Percentiles rank a stretch among this genome's conserved stretches.
Conservation (phyloP, 129 eudicot species). For the Lonicera japonica region DNA sequence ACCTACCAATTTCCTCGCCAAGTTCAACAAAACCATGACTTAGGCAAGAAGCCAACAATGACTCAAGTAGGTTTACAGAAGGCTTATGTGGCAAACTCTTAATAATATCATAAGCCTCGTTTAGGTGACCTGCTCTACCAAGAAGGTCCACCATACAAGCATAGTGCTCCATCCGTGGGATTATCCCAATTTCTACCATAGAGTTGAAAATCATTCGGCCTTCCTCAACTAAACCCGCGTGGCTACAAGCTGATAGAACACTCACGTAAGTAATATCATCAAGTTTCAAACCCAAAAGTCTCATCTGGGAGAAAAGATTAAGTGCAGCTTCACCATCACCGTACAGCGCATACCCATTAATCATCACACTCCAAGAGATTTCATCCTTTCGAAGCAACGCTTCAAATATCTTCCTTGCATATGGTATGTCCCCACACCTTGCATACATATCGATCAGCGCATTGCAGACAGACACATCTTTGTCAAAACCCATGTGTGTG, state of each 20-base stretch:
- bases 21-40: conserved; percentile 34
- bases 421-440: conserved; percentile 36
- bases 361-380: conserved; percentile 51
- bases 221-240: conserved; percentile 35
- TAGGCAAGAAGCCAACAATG: conserved; percentile 50
- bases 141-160: conserved; percentile 48
- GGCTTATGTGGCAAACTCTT: conserved; percentile 16
- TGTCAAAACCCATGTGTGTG: conserved; percentile 31
- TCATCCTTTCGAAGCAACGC: conserved; percentile 27
- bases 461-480: conserved; percentile 32
- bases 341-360: conserved; percentile 41
- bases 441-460: conserved; percentile 44
- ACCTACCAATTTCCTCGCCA: conserved; percentile 40
- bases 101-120: conserved; percentile 44
- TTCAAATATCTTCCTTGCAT: conserved; percentile 37
- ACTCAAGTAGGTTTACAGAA: conserved; percentile 31
- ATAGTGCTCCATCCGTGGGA: conserved; percentile 43
- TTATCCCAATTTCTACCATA: conserved; percentile 27
- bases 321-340: conserved; percentile 44
- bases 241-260: conserved; percentile 59
- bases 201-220: conserved; percentile 27
- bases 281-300: conserved; percentile 29
- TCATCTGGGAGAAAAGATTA: conserved; percentile 35
- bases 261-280: conserved; percentile 43
- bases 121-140: conserved; percentile 44